A percentile compares a stretch with the other conserved stretches of the same genome.
Conservation (phyloP, 176 grass and related monocot genomes). For the Thinopyrum elongatum region DNA sequence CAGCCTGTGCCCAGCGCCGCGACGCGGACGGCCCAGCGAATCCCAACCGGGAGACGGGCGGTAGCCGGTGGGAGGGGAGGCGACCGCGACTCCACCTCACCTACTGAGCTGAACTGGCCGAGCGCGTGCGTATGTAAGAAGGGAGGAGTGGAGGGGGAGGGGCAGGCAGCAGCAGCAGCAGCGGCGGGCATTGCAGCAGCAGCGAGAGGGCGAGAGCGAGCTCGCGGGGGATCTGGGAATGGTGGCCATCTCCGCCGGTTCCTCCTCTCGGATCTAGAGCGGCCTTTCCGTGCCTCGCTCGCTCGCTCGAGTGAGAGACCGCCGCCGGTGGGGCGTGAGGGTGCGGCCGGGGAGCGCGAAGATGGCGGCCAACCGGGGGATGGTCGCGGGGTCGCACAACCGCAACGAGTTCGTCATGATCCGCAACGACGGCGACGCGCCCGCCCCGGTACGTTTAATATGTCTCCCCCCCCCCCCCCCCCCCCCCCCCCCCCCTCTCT, state of each 20-base stretch:
- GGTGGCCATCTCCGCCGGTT: neutral
- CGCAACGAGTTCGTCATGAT: slow-evolving; percentile 92
- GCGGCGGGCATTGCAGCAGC: neutral
- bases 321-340: neutral
- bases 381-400: slow-evolving; percentile 83
- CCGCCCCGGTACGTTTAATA: slow-evolving; percentile 22
- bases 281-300: neutral
- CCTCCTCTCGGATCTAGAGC: slow-evolving; percentile 29
- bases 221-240: slow-evolving; percentile 27
- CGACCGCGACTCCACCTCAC: slow-evolving; percentile 34
- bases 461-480: too few relatives aligned
- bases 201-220: neutral
- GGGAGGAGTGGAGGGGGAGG: neutral
- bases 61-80: slow-evolving; percentile 26
- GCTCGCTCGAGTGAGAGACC: too few relatives aligned
- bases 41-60: neutral
- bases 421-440: slow-evolving; percentile 67
- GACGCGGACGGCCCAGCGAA: neutral
- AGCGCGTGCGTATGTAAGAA: slow-evolving; percentile 16
- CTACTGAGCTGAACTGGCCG: neutral
- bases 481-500: too few relatives aligned
- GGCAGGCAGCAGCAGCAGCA: neutral
- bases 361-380: slow-evolving; percentile 70
- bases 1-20: slow-evolving; percentile 34
- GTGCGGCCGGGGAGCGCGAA: neutral